Conservation (phyloP, 208 protist genomes). For the Phytomonas sp. region DNA sequence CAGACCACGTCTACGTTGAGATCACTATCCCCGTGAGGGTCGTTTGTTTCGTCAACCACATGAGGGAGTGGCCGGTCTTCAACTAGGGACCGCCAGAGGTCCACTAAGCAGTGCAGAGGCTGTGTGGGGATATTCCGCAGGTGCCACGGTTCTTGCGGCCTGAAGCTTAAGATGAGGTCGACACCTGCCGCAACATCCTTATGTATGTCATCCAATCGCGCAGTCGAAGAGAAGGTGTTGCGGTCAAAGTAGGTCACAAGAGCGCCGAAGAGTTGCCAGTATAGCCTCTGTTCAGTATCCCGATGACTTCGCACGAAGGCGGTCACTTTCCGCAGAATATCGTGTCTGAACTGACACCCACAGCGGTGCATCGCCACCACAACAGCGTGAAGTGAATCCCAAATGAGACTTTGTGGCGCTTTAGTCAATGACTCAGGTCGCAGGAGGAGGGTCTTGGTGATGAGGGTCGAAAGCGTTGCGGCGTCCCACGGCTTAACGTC, state of each 20-base stretch:
- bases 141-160: conserved; percentile 21
- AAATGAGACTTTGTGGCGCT: conserved; percentile 54
- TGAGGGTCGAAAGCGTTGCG: conserved; percentile 46
- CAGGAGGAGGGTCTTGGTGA: conserved; percentile 58
- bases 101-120: conserved; percentile 73
- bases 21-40: conserved; percentile 14
- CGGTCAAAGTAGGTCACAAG: conserved; percentile 69
- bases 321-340: conserved; percentile 62
- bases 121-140: conserved; percentile 56
- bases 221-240: conserved; percentile 21
- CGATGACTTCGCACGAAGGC: conserved; percentile 37
- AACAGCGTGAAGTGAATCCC: conserved; percentile 83
- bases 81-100: conserved; percentile 52
- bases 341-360: conserved; percentile 49
- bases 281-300: conserved; percentile 15
- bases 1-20: conserved; percentile 45
- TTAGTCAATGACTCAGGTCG: conserved; percentile 27
- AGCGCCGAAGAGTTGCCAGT: conserved; percentile 56
- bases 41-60: conserved; percentile 35
- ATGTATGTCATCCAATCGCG: conserved; percentile 23
- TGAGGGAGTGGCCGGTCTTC: conserved; percentile 41
- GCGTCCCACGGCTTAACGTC: conserved; percentile 68
- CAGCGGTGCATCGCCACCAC: conserved; percentile 72
- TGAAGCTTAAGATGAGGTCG: conserved; percentile 60
- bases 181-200: conserved; percentile 76